These are phyloP conservation scores for Dipsacomyces acuminosporus DNA, from an alignment of 371 early-diverging fungal species.

Conservation along the genomic window DNA sequence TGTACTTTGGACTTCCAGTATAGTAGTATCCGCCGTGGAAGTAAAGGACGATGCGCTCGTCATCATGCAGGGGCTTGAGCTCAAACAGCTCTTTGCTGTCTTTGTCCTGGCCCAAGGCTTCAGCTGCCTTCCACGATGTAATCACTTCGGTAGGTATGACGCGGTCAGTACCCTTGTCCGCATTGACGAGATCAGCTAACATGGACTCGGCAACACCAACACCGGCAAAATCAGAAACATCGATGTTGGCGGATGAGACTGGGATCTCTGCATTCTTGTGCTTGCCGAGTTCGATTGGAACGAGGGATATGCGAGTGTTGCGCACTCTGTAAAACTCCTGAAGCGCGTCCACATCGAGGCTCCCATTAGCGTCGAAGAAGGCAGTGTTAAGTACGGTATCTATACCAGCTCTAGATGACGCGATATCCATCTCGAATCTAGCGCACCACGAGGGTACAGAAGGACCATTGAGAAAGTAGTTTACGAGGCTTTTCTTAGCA, in stretches of 20 bases:
- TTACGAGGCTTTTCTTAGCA: too few species aligned
- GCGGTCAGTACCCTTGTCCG: conserved; percentile 3
- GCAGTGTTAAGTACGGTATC: too few species aligned
- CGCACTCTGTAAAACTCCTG: too few species aligned
- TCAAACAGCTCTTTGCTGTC: not conserved
- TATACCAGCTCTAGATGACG: too few species aligned
- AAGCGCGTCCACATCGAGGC: too few species aligned
- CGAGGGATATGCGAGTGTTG: too few species aligned
- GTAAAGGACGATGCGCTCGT: conserved; percentile 26
- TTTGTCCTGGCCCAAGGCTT: too few species aligned
- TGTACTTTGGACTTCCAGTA: conserved; percentile 19
- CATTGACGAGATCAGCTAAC: conserved; percentile 3
- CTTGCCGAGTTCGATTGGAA: too few species aligned
- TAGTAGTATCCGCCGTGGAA: conserved; percentile 43
- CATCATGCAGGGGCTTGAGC: conserved; percentile 6
- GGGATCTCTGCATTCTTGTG: too few species aligned
- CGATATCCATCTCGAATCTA: conserved; percentile 12
- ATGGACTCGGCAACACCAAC: conserved; percentile 15
- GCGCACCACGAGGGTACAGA: conserved; percentile 17
- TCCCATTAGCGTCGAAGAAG: too few species aligned
- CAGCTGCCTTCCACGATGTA: conserved; percentile 7
- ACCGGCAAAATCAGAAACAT: conserved; percentile 10
- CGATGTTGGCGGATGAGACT: conserved; percentile 6
- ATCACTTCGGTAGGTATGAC: conserved; percentile 12
- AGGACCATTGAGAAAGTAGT: too few species aligned